Evolutionary conservation across 805 yeast species (phyloP), one percentile per base, ranked within the genome.

Genomic region (Candida railenensis): DNA sequence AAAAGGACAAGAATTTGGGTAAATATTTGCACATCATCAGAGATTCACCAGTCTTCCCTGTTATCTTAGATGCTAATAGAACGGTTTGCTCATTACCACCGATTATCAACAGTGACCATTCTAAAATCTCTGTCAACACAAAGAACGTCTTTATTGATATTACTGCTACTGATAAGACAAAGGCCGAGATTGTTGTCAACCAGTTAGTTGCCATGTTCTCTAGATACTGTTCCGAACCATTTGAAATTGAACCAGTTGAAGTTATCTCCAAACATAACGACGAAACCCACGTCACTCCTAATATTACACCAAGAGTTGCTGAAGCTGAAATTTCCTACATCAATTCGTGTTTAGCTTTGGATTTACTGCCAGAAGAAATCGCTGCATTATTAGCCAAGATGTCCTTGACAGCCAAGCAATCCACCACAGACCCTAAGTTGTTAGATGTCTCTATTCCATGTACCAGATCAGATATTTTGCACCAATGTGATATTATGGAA

Each of bases 401-500:
- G 97, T 83, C 95, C 14, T 77, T 94, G 54, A 65, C 65, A 45
- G 94, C 95, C 20, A 60, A 65, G 16, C 80, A 82, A 28, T 71
- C 84, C 3, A 51, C 66, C 3, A 56, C 63, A 1, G 76, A 80
- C 53, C 57, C 69, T 5, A 74, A 82, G 52, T 62, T 80, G 34
- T 62, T 88, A 43, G 81, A 82, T 44, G 91, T 90, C 47, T 63
- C 69, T 34, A 81, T 94, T 49, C 99, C 99, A 52, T 85, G 89
- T 59, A 94, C 99, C 34, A 87, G 99, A 75, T 84, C 98, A 9
- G 99, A 94, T 69, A 80, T 94, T 51, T 77, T 94, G 60, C 99
- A 94, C 69, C 96, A 89, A 65, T 92, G 98, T 77, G 99, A 94
- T 70, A 85, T 94, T 55, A 88, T 94, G 96, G 99, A 94, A 70